These are phyloP conservation scores for Colletotrichum falcatum DNA, from an alignment of 2,329 filamentous ascomycete genomes.

Conservation along the genomic window DNA sequence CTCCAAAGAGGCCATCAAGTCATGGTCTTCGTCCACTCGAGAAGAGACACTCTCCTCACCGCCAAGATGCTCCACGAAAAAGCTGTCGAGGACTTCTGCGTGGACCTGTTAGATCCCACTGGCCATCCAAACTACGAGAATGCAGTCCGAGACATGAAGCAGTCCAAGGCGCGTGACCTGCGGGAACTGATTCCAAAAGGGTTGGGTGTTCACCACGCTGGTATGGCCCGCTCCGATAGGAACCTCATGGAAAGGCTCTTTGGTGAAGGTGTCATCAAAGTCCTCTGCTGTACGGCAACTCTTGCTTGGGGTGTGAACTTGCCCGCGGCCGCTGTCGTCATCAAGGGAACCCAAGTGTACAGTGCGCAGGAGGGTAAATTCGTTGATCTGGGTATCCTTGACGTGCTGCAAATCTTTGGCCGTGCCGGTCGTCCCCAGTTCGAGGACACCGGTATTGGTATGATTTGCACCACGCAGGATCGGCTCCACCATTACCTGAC, in stretches of 20 bases:
- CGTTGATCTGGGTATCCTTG: conserved; percentile 93
- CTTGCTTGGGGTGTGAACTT: conserved; percentile 99
- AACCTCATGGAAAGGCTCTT: conserved; percentile 97
- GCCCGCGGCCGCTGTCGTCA: conserved; percentile 94
- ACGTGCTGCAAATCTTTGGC: conserved; percentile 98
- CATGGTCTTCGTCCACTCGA: conserved; percentile 99
- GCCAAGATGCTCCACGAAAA: conserved; percentile 89
- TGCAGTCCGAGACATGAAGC: conserved; percentile 86
- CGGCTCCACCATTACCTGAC: conserved; percentile 91
- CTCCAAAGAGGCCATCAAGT: conserved; percentile 91
- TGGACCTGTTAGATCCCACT: conserved; percentile 85
- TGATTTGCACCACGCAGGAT: conserved; percentile 97
- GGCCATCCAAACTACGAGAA: conserved; percentile 83
- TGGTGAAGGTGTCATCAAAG: conserved; percentile 90
- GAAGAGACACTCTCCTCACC: conserved; percentile 92
- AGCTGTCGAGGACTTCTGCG: conserved; percentile 82
- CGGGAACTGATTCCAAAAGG: conserved; percentile 91
- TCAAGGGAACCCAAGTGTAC: conserved; percentile 98
- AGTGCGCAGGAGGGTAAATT: conserved; percentile 97
- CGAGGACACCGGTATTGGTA: conserved; percentile 96
- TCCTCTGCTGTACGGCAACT: conserved; percentile 97
- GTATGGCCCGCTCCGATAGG: conserved; percentile 93
- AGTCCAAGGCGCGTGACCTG: conserved; percentile 86
- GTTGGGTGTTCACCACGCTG: conserved; percentile 94
- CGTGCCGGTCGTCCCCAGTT: conserved; percentile 98